Conservation (phyloP, 805 yeast genomes). For the Zygosaccharomyces gambellarensis region DNA sequence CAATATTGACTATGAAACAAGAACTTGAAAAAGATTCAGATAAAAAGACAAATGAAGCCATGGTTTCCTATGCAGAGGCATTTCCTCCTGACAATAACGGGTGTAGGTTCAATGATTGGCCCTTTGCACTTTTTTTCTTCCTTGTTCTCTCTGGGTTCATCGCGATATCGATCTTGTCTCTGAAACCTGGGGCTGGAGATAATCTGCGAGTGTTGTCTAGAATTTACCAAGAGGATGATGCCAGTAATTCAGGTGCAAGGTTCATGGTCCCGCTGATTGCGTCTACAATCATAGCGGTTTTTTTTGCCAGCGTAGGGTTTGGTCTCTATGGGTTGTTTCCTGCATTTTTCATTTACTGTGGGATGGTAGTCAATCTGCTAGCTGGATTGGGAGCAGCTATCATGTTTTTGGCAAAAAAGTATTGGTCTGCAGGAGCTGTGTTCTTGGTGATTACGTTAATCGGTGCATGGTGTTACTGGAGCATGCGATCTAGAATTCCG, state of each 20-base stretch:
- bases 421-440: slow-evolving; percentile 78
- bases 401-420: slow-evolving; percentile 59
- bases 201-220: slow-evolving; percentile 56
- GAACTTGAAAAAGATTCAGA: slow-evolving; percentile 23
- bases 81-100: slow-evolving; percentile 52
- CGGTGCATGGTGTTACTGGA: slow-evolving; percentile 69
- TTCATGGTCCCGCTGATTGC: slow-evolving; percentile 68
- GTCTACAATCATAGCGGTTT: slow-evolving; percentile 54
- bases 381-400: slow-evolving; percentile 74
- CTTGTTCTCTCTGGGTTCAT: slow-evolving; percentile 58
- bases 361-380: slow-evolving; percentile 61
- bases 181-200: slow-evolving; percentile 57
- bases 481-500: slow-evolving; percentile 65
- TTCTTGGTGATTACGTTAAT: slow-evolving; percentile 60
- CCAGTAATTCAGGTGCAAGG: slow-evolving; percentile 69
- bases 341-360: slow-evolving; percentile 58
- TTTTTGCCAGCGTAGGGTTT: slow-evolving; percentile 53
- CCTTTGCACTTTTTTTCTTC: slow-evolving; percentile 53
- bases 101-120: slow-evolving; percentile 68
- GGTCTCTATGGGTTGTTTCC: slow-evolving; percentile 62
- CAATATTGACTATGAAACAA: slow-evolving; percentile 19
- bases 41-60: slow-evolving; percentile 35
- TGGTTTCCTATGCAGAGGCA: slow-evolving; percentile 56
- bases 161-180: slow-evolving; percentile 62
- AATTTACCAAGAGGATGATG: slow-evolving; percentile 48